Conservation (phyloP, 2,329 filamentous ascomycete genomes). For the Diaporthe humulicola region DNA sequence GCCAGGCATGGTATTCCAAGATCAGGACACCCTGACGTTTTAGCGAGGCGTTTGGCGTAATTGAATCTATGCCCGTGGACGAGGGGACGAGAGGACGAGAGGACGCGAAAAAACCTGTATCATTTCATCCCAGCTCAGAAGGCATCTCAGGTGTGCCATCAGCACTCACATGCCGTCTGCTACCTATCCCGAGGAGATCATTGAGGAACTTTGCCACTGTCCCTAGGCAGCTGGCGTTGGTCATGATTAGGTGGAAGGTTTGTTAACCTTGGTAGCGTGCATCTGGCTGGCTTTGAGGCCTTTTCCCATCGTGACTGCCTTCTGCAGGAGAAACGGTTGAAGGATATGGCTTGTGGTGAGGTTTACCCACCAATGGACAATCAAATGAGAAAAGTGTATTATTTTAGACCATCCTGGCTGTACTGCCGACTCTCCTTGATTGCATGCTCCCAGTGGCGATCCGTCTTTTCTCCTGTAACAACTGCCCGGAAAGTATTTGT, state of each 20-base stretch:
- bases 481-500: background rate
- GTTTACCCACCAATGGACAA: background rate
- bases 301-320: background rate
- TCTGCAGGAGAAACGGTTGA: background rate
- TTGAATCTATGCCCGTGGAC: background rate
- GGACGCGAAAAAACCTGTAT: background rate
- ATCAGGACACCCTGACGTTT: slow-evolving; percentile 1
- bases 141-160: background rate
- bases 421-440: background rate
- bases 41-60: slow-evolving; percentile 31
- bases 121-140: background rate
- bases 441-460: no score
- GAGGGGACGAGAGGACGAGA: no score
- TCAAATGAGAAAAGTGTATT: background rate
- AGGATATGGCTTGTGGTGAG: background rate
- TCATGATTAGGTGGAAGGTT: background rate
- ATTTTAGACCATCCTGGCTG: background rate
- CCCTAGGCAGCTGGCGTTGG: background rate
- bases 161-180: background rate
- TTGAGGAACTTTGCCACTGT: background rate
- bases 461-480: background rate
- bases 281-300: background rate
- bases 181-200: background rate
- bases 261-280: background rate
- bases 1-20: background rate